A percentile compares a stretch with the other conserved stretches of the same genome.
phyloP scores from a whole-genome alignment of 139 green algal species.

The Chlamydomonas sp. region DNA sequence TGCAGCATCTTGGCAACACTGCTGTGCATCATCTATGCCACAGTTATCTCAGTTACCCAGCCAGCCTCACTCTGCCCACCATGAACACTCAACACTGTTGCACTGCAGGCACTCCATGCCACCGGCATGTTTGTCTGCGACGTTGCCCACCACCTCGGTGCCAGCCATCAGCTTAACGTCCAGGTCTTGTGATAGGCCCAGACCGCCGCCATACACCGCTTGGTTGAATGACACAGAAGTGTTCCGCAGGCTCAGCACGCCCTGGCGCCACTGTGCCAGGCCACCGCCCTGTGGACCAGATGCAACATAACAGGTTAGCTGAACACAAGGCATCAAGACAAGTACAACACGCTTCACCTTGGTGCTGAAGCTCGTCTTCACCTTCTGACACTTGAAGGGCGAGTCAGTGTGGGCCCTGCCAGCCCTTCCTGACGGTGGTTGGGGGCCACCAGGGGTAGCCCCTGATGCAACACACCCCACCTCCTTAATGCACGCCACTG shows the following conservation, averaged over 20 bases:
- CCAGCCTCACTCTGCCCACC: neutral
- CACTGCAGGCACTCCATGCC: slow-evolving; percentile 19
- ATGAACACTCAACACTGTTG: neutral
- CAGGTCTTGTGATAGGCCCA: slow-evolving; percentile 1
- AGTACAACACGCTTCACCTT: no score
- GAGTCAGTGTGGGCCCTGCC: no score
- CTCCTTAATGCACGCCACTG: no score
- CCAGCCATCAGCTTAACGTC: neutral
- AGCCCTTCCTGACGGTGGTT: no score
- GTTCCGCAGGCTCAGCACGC: neutral
- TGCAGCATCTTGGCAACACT: no score
- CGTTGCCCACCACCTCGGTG: neutral
- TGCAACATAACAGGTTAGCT: no score
- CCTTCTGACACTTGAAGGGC: no score
- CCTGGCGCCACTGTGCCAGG: slow-evolving; percentile 2
- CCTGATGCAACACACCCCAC: no score
- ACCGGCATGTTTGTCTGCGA: neutral
- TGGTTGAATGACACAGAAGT: neutral
- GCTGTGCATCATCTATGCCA: no score
- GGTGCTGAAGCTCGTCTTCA: no score
- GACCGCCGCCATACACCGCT: slow-evolving; percentile 8
- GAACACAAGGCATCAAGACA: no score
- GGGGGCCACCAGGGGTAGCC: no score
- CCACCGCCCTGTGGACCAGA: slow-evolving; percentile 6
- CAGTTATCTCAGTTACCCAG: neutral